These are phyloP conservation scores for Pyrenochaeta sp. DNA, from an alignment of 2,329 filamentous ascomycete species.

Conservation along the genomic window DNA sequence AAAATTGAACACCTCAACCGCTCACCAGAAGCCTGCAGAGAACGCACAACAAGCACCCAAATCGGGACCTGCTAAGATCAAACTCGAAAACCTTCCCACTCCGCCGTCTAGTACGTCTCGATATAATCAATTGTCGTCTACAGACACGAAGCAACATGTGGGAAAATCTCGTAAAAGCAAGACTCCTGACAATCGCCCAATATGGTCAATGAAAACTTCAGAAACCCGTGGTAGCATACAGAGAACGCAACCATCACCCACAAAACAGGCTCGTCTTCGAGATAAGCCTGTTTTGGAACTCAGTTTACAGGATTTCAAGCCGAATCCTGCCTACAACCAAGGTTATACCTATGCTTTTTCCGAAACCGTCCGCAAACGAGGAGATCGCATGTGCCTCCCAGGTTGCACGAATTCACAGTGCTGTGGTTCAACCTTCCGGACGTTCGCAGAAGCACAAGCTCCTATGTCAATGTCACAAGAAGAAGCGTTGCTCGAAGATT, in stretches of 20 bases:
- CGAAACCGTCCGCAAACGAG: slow-evolving; percentile 75
- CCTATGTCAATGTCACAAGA: slow-evolving; percentile 44
- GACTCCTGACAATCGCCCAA: slow-evolving; percentile 23
- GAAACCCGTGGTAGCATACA: slow-evolving; percentile 16
- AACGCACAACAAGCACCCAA: slow-evolving; percentile 11
- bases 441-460: slow-evolving; percentile 61
- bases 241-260: slow-evolving; percentile 7
- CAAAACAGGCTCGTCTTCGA: slow-evolving; percentile 50
- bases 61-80: slow-evolving; percentile 17
- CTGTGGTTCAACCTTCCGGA: slow-evolving; percentile 74
- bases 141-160: no score
- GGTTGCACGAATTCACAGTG: slow-evolving; percentile 80
- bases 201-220: slow-evolving; percentile 30
- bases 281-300: slow-evolving; percentile 65
- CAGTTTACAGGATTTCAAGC: slow-evolving; percentile 76
- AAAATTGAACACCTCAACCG: slow-evolving; percentile 20
- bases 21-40: slow-evolving; percentile 21
- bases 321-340: slow-evolving; percentile 76
- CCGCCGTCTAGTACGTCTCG: slow-evolving; percentile 15
- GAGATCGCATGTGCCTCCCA: slow-evolving; percentile 72
- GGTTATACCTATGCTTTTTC: slow-evolving; percentile 75
- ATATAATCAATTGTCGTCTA: slow-evolving; percentile 9
- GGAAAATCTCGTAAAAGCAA: slow-evolving; percentile 12
- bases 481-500: slow-evolving; percentile 59
- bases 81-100: slow-evolving; percentile 20